Percentiles rank a stretch among this genome's conserved stretches.
phyloP scores from a whole-genome alignment of 495 filamentous ascomycete genomes.

The Aspergillus asperescens region DNA sequence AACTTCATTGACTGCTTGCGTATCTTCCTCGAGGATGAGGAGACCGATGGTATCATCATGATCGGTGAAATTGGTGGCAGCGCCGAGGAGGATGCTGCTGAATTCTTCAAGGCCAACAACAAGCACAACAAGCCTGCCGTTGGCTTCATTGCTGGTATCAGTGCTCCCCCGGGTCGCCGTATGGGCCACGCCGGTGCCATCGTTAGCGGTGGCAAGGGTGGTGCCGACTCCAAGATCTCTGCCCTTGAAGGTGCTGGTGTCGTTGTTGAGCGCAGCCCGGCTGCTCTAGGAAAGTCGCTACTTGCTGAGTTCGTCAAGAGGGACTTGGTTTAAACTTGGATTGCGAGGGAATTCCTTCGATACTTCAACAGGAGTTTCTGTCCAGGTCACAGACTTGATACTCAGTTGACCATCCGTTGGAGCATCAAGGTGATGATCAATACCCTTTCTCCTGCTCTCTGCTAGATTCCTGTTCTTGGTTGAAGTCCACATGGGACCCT shows the following conservation, averaged over 20 bases:
- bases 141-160: slow-evolving; percentile 97
- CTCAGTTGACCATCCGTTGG: neutral
- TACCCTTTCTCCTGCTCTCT: slow-evolving; percentile 13
- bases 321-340: slow-evolving; percentile 73
- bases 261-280: slow-evolving; percentile 92
- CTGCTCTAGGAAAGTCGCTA: slow-evolving; percentile 82
- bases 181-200: slow-evolving; percentile 99
- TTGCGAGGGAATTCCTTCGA: neutral
- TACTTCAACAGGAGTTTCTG: slow-evolving; percentile 5
- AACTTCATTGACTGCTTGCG: slow-evolving; percentile 99
- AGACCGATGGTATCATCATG: slow-evolving; percentile 99
- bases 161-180: slow-evolving; percentile 87
- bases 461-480: slow-evolving; percentile 12
- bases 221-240: slow-evolving; percentile 93
- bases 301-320: slow-evolving; percentile 92
- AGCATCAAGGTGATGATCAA: neutral
- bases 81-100: slow-evolving; percentile 95
- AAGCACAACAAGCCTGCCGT: slow-evolving; percentile 91
- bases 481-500: slow-evolving; percentile 13
- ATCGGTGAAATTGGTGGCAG: slow-evolving; percentile 98
- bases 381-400: neutral
- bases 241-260: slow-evolving; percentile 92
- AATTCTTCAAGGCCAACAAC: slow-evolving; percentile 90
- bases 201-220: slow-evolving; percentile 94
- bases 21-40: slow-evolving; percentile 91